Percentiles rank a stretch among this genome's conserved stretches.
These are phyloP conservation scores for Alternaria ventricosa DNA, from an alignment of 2,329 filamentous ascomycete genomes.

Conservation along the genomic window DNA sequence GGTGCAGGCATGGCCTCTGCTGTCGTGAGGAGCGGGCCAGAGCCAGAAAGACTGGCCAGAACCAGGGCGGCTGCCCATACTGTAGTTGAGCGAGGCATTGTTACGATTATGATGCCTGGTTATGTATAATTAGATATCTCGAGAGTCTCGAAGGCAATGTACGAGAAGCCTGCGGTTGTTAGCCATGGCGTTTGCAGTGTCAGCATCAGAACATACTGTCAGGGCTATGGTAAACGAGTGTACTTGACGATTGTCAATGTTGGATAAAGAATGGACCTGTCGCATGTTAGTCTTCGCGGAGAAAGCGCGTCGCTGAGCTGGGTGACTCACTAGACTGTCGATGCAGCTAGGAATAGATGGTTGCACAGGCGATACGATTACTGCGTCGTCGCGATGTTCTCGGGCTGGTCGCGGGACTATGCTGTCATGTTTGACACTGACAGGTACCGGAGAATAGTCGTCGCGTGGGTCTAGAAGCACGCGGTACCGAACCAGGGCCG, in stretches of 20 bases:
- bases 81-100: constrained; percentile 54
- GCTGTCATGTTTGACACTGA: constrained; percentile 44
- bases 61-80: constrained; percentile 56
- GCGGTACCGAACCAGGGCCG: constrained; percentile 21
- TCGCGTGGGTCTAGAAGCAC: constrained; percentile 27
- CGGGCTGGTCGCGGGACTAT: constrained; percentile 34
- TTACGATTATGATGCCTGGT: constrained; percentile 39
- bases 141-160: constrained; percentile 26
- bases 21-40: constrained; percentile 53
- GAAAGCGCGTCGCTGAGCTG: neutral
- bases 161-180: constrained; percentile 22
- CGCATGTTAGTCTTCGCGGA: constrained; percentile 18
- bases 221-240: constrained; percentile 57
- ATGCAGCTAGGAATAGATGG: constrained; percentile 39
- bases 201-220: constrained; percentile 41
- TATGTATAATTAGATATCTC: constrained; percentile 35
- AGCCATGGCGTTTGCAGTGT: constrained; percentile 15
- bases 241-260: constrained; percentile 56
- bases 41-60: constrained; percentile 54
- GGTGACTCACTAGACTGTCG: constrained; percentile 46
- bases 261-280: constrained; percentile 48
- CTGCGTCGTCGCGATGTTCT: constrained; percentile 32
- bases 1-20: constrained; percentile 58
- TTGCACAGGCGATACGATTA: constrained; percentile 31
- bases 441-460: constrained; percentile 26